phyloP scores from a whole-genome alignment of 805 yeast genomes.

The Saturnispora besseyi region DNA sequence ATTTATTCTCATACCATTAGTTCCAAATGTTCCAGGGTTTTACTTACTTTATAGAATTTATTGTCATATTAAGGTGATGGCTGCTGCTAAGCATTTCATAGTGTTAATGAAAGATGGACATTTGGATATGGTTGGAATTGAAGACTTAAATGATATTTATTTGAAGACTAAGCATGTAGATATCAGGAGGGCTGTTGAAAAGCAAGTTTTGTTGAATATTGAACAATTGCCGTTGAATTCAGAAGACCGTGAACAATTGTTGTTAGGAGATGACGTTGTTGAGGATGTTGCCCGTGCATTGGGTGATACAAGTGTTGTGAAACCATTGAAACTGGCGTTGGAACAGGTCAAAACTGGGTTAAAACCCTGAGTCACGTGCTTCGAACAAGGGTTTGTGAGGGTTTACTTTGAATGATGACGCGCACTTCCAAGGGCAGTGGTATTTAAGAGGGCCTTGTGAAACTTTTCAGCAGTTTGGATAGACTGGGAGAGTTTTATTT shows the following conservation, averaged over 20 bases:
- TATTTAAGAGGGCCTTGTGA: background rate
- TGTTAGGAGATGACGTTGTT: slow-evolving; percentile 36
- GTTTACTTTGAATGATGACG: background rate
- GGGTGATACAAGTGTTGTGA: slow-evolving; percentile 24
- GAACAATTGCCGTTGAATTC: background rate
- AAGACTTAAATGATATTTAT: slow-evolving; percentile 26
- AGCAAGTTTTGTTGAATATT: slow-evolving; percentile 7
- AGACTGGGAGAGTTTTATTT: background rate
- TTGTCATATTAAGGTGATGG: slow-evolving; percentile 71
- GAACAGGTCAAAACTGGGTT: slow-evolving; percentile 37
- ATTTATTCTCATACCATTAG: slow-evolving; percentile 67
- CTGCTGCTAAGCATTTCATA: slow-evolving; percentile 63
- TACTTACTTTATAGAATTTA: slow-evolving; percentile 73
- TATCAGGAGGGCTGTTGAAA: slow-evolving; percentile 15
- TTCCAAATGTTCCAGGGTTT: slow-evolving; percentile 90
- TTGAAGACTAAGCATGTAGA: slow-evolving; percentile 17
- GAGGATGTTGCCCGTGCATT: slow-evolving; percentile 37
- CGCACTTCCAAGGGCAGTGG: background rate
- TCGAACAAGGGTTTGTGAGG: background rate
- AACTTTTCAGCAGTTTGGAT: background rate
- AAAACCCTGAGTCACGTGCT: slow-evolving; percentile 2
- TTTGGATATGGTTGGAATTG: slow-evolving; percentile 27
- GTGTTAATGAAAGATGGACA: slow-evolving; percentile 38
- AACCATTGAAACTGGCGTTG: slow-evolving; percentile 33
- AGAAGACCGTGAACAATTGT: slow-evolving; percentile 29